Evolutionary conservation across 2,329 filamentous ascomycete genomes (phyloP), one percentile per base, ranked within the genome.

Genomic region (Ascochyta lentis): DNA sequence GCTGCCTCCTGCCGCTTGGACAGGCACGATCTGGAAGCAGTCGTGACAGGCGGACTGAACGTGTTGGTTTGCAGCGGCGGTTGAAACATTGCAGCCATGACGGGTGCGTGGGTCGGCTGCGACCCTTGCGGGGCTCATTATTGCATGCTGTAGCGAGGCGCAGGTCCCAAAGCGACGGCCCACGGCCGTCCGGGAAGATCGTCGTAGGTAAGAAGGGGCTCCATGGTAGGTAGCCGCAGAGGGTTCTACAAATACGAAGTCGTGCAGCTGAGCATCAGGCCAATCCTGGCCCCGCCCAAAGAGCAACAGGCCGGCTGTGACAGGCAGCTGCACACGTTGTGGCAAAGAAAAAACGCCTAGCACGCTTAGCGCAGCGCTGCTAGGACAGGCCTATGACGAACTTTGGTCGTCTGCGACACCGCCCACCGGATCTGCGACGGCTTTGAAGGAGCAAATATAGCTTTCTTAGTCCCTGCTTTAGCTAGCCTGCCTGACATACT

Each of bases 351-450:
- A 38, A 37, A 5, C 33, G 43, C 42, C 47, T 39, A 46, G 42
- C 53, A 48, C 43, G 53, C 38, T 31, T 56, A 50, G 53, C 47
- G 53, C 37, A 47, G 42, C 46, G 39, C 47, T 34, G 53, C 50
- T 48, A n/a, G 44, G 44, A 48, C 26, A 50, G 42, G 45, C 29
- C 46, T 46, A 56, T 56, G 53, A 56, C 53, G 53, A 56, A 49
- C 43, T 50, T 61, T 46, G 56, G 56, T 48, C 54, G 16, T 44
- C 41, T 58, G 51, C 56, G 58, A 60, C 59, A 63, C 54, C 52
- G 61, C 53, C 58, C 64, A 43, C 47, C 53, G 58, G 61, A 65
- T 65, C 60, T 66, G 63, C 64, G 56, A 66, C 63, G 64, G 63
- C 54, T 47, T 54, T 43, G 39, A 46, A 16, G 52, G 31, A 54